Base-by-base conservation (phyloP, 2,329 filamentous ascomycete species). In the Alternaria brassicae region DNA sequence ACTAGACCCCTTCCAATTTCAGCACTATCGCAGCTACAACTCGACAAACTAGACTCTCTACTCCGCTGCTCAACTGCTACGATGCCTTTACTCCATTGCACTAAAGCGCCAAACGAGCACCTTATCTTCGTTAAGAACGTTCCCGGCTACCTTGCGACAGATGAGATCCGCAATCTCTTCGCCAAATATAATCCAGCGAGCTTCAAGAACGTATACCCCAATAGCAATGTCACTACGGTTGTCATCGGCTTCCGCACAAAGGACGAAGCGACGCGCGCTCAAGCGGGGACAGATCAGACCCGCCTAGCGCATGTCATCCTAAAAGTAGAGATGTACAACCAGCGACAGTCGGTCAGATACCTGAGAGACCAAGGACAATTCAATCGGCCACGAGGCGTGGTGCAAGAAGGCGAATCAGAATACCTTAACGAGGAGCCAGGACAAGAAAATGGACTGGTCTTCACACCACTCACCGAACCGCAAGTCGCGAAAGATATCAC, bases 71-170 rank as follows among this genome's bases (percentile, higher is more conserved):
- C 32, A 27, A 34, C 25, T 10, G 30, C 10, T 39, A 4, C 41
- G 10, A 58, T 58, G 55, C 34, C 55, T 54, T 34, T 42, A 3
- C 28, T 27, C 8, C 12, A 37, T 36, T 15, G 34, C 30, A 44
- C 15, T 7, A 56, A 17, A 34, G 52, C 52, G 3, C 37, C 52
- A 8, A 56, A 62, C 10, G 47, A 58, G n/a, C 65, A 67, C 13
- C 56, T 64, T 0, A 40, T 70, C 15, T 70, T 70, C 44, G 68
- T 67, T 9, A 70, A 68, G 25, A 69, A 70, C 17, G 62, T 70
- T 1, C 68, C 66, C 3, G 54, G 47, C 44, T 56, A 66, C 1
- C 37, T 60, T 3, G 44, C 53, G 1, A 48, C 37, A 3, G 21
- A 47, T 8, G 42, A 55, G 6, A 50, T 68, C 4, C 45, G 39